Percentiles rank a stretch among this genome's conserved stretches.
phyloP scores from a whole-genome alignment of 768 basidiomycete genomes.

The Pleurotus djamor region DNA sequence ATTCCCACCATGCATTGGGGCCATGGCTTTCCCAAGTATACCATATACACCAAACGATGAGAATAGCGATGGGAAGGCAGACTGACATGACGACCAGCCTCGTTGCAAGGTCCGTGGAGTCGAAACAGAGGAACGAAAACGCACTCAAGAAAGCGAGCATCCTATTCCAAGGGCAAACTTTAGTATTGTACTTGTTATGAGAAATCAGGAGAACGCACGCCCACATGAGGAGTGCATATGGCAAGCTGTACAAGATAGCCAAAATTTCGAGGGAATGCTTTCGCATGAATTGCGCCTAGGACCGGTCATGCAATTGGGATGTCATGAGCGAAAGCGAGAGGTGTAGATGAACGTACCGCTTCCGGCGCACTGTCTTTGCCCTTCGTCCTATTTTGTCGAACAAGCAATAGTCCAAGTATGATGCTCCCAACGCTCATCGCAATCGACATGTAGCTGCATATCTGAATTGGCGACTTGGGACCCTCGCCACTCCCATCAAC shows the following conservation, averaged over 20 bases:
- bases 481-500: conserved; percentile 20
- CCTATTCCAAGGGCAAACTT: no score
- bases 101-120: conserved; percentile 18
- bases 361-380: conserved; percentile 29
- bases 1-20: conserved; percentile 7
- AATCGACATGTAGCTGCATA: conserved; percentile 49
- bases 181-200: no score
- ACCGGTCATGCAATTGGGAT: background rate
- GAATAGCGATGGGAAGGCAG: conserved; percentile 21
- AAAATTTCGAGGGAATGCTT: conserved; percentile 37
- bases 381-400: conserved; percentile 40
- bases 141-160: conserved; percentile 36
- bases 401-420: conserved; percentile 42
- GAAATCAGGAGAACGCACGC: no score
- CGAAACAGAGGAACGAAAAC: conserved; percentile 32
- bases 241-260: conserved; percentile 51
- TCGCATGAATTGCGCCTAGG: conserved; percentile 1
- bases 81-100: conserved; percentile 25
- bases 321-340: conserved; percentile 5
- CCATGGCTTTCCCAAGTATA: conserved; percentile 33
- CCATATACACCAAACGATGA: conserved; percentile 45
- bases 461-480: conserved; percentile 37
- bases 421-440: conserved; percentile 46
- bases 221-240: conserved; percentile 59
- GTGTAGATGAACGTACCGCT: conserved; percentile 25